Evolutionary conservation across 2,329 filamentous ascomycete species (phyloP).

Genomic region (Pseudocercospora vitis): DNA sequence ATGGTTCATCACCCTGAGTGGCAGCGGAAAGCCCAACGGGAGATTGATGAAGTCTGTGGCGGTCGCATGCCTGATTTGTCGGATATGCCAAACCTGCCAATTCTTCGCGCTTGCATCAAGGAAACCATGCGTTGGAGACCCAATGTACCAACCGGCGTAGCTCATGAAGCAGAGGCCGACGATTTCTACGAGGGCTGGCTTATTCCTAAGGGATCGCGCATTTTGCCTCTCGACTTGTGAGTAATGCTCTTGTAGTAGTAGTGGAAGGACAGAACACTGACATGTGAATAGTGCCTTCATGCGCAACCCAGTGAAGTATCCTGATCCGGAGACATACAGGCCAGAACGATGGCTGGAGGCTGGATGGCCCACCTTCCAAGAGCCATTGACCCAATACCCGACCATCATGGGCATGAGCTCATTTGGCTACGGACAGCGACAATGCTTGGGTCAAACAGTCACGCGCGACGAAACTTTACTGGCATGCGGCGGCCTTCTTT

Average conservation of each 20-base stretch:
- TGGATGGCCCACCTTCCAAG: constrained; percentile 66
- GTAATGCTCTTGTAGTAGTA: constrained; percentile 20
- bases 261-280: not conserved
- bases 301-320: constrained; percentile 58
- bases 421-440: constrained; percentile 64
- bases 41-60: constrained; percentile 33
- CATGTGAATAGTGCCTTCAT: constrained; percentile 57
- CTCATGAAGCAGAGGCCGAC: constrained; percentile 52
- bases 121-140: constrained; percentile 44
- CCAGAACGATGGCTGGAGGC: constrained; percentile 23
- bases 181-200: constrained; percentile 25
- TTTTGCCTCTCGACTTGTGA: constrained; percentile 56
- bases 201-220: constrained; percentile 48
- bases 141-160: constrained; percentile 55
- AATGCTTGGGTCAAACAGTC: constrained; percentile 62
- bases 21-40: constrained; percentile 43
- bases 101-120: constrained; percentile 43
- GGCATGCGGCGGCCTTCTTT: constrained; percentile 52
- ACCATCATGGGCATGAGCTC: constrained; percentile 64
- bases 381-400: constrained; percentile 62
- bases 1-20: constrained; percentile 54
- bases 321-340: constrained; percentile 19
- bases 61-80: constrained; percentile 29
- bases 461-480: constrained; percentile 61
- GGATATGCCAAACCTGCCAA: constrained; percentile 37